Conservation (phyloP, 1,139 yeast species). For the Kurtzmaniella natalensis region DNA sequence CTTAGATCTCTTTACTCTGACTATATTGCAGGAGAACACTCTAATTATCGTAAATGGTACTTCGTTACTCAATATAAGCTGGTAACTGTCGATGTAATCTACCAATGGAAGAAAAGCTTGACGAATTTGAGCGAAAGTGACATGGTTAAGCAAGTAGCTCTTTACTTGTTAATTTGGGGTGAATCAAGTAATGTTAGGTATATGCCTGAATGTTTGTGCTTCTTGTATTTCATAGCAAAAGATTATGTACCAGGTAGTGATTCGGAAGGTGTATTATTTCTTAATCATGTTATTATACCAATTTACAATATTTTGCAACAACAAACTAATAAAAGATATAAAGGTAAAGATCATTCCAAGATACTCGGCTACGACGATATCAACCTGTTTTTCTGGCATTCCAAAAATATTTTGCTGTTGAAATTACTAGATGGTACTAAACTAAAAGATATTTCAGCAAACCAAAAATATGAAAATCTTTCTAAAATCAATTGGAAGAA, state of each 20-base stretch:
- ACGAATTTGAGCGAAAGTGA: slow-evolving; percentile 15
- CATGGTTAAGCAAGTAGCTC: slow-evolving; percentile 25
- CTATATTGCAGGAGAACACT: slow-evolving; percentile 37
- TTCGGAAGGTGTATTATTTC: slow-evolving; percentile 20
- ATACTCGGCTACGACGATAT: slow-evolving; percentile 84
- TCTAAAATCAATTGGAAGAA: slow-evolving; percentile 57
- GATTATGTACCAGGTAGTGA: slow-evolving; percentile 16
- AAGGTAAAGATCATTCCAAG: slow-evolving; percentile 60
- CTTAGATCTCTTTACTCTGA: slow-evolving; percentile 35
- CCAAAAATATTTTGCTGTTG: slow-evolving; percentile 54
- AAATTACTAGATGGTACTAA: slow-evolving; percentile 35
- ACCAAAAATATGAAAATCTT: slow-evolving; percentile 44
- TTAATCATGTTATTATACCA: slow-evolving; percentile 42
- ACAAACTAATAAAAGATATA: slow-evolving; percentile 28
- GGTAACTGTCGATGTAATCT: slow-evolving; percentile 11
- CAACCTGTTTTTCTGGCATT: slow-evolving; percentile 82
- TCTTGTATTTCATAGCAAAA: slow-evolving; percentile 28
- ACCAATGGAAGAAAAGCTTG: slow-evolving; percentile 23
- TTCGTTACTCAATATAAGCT: slow-evolving; percentile 28
- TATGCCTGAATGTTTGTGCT: slow-evolving; percentile 41
- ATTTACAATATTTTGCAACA: slow-evolving; percentile 38
- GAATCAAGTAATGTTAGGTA: slow-evolving; percentile 40
- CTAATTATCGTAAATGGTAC: slow-evolving; percentile 42
- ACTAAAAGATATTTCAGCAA: slow-evolving; percentile 40
- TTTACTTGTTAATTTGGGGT: slow-evolving; percentile 40